phyloP scores from a whole-genome alignment of 768 basidiomycete genomes.

The Tricholoma saponaceum region DNA sequence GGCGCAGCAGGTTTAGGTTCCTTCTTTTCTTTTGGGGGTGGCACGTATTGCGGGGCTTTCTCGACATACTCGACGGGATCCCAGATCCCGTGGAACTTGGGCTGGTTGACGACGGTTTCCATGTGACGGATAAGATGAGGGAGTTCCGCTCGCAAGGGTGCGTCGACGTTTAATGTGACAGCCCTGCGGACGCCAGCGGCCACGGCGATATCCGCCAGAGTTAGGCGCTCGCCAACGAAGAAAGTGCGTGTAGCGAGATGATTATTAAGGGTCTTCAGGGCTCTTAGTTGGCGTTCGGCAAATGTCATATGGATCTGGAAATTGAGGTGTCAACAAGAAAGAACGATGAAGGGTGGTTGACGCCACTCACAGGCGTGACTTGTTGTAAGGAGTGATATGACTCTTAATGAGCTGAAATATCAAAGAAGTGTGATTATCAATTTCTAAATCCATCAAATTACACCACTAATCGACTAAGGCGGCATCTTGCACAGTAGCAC shows the following conservation, averaged over 20 bases:
- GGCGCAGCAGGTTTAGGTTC: no score
- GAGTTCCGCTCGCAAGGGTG: constrained; percentile 56
- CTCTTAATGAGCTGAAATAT: constrained; percentile 41
- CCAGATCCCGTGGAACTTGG: constrained; percentile 66
- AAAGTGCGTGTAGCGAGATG: no score
- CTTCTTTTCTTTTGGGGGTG: no score
- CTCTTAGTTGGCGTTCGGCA: no score
- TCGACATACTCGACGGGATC: constrained; percentile 55
- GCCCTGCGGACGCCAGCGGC: constrained; percentile 55
- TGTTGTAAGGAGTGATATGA: constrained; percentile 63
- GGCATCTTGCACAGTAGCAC: constrained; percentile 54
- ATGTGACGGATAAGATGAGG: constrained; percentile 78
- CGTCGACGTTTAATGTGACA: constrained; percentile 59
- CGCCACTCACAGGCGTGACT: constrained; percentile 60
- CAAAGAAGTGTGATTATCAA: constrained; percentile 34
- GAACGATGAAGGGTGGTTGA: background rate
- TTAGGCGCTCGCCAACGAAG: no score
- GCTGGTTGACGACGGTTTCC: no score
- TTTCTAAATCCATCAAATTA: constrained; percentile 66
- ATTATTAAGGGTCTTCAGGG: no score
- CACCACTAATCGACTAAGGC: constrained; percentile 85
- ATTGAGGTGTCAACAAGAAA: background rate
- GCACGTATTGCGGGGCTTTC: no score
- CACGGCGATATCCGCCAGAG: no score
- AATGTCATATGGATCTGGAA: constrained; percentile 53